Percentiles rank a stretch among this genome's conserved stretches.
phyloP scores from a whole-genome alignment of 1,284 basidiomycete genomes.

The Termitomyces sp. region DNA sequence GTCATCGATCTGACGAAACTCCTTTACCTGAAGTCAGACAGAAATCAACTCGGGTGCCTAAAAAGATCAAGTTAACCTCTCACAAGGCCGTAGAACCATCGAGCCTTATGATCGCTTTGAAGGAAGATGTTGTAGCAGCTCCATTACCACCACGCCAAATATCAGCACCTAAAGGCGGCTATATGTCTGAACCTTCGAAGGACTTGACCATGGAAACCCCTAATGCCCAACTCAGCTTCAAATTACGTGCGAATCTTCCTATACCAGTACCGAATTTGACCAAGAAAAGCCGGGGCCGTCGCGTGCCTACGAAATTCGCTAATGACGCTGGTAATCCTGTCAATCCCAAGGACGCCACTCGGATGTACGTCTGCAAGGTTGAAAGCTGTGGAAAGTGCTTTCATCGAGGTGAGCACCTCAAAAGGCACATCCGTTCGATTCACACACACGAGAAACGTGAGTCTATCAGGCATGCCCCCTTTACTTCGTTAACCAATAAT shows the following conservation, averaged over 20 bases:
- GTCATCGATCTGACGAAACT: conserved; percentile 14
- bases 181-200: conserved; percentile 9
- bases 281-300: conserved; percentile 67
- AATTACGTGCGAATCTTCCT: conserved; percentile 41
- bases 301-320: conserved; percentile 49
- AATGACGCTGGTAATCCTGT: conserved; percentile 20
- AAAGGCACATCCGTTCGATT: conserved; percentile 72
- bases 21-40: conserved; percentile 11
- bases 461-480: conserved; percentile 22
- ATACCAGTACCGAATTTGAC: conserved; percentile 66
- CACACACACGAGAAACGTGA: conserved; percentile 80
- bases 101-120: background rate
- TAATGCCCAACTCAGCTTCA: conserved; percentile 23
- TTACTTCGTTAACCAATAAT: conserved; percentile 4
- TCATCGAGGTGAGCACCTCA: conserved; percentile 72
- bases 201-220: conserved; percentile 6
- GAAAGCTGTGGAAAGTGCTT: conserved; percentile 74
- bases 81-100: background rate
- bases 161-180: conserved; percentile 1
- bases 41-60: conserved; percentile 9
- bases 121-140: background rate
- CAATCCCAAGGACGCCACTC: conserved; percentile 35
- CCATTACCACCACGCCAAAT: conserved; percentile 5
- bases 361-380: conserved; percentile 61
- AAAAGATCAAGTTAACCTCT: conserved; percentile 10